phyloP scores from a whole-genome alignment of 1,284 basidiomycete species.

The Inonotus obliquus region DNA sequence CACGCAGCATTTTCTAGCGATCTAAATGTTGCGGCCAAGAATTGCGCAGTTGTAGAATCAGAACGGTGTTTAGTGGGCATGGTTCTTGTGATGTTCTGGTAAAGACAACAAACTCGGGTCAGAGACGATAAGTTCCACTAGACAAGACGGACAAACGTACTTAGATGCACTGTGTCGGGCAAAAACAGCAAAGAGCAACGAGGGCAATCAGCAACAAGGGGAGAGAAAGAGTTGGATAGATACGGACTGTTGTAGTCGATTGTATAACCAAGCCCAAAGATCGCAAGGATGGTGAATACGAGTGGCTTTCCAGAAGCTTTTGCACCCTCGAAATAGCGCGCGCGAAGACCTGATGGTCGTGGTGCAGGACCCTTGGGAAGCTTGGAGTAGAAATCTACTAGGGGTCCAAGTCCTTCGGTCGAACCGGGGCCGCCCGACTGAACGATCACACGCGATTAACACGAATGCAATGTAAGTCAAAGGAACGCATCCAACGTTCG shows the following conservation, averaged over 20 bases:
- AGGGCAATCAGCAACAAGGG: slow-evolving; percentile 12
- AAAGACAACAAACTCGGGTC: too few species aligned
- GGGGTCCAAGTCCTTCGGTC: slow-evolving; percentile 73
- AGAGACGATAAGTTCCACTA: not conserved
- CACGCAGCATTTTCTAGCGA: too few species aligned
- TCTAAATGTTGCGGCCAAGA: too few species aligned
- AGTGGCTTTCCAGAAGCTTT: slow-evolving; percentile 79
- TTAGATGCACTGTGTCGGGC: slow-evolving; percentile 65
- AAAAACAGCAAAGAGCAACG: slow-evolving; percentile 5
- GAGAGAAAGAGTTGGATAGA: slow-evolving; percentile 10
- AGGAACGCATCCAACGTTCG: not conserved
- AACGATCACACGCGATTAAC: not conserved
- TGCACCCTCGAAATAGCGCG: slow-evolving; percentile 75
- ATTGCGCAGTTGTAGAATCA: not conserved
- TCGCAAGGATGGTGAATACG: slow-evolving; percentile 64
- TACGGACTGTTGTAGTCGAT: slow-evolving; percentile 88
- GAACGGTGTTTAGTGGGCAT: slow-evolving; percentile 53
- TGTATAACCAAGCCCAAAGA: slow-evolving; percentile 85
- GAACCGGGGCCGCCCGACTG: slow-evolving; percentile 78
- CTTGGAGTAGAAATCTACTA: slow-evolving; percentile 94
- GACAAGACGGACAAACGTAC: slow-evolving; percentile 39
- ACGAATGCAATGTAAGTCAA: not conserved
- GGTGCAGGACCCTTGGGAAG: slow-evolving; percentile 76
- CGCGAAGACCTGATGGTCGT: slow-evolving; percentile 68
- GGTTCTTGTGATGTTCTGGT: slow-evolving; percentile 85